Evolutionary conservation across 2,329 filamentous ascomycete genomes (phyloP), one percentile per base, ranked within the genome.

Genomic region (Xylariaceae sp.): DNA sequence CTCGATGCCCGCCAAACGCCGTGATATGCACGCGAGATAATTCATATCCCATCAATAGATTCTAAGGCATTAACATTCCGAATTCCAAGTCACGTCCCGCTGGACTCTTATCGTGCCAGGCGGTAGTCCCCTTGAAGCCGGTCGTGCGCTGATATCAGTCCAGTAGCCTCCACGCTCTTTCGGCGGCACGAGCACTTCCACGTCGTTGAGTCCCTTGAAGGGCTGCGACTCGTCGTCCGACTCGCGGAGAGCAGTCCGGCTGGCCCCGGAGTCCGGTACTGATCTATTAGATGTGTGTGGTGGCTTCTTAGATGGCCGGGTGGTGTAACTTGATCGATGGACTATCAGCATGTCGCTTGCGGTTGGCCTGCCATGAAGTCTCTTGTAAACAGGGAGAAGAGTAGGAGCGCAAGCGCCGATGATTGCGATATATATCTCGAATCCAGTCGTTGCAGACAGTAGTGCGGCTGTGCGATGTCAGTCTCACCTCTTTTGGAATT

Each of bases 201-300:
- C 19, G n/a, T 58, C 57, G 13, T 56, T 51, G 4, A 58, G n/a
- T 32, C 50, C 26, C 10, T 60, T 60, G 22, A 58, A 54, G 5
- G 51, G 51, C 19, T 56, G 47, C n/a, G 58, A 53, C 19, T 60
- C 57, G 32, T 60, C 57, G 5, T 60, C 57, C 5, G 55, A 57
- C 16, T 55, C 49, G 34, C 54, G 55, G 42, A 53, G 50, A 1
- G 42, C 47, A 19, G 45, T 54, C 16, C 54, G 43, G 29, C 51
- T 55, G 32, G 51, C 42, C 12, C 45, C 47, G 10, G 48, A 34
- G 2, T 52, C 49, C 1, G 30, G 21, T 10, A 32, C 49, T 2
- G 44, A 16, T 9, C 29, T 40, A 12, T 37, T 34, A 34, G 47
- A 48, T 9, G 48, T 46, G 19, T 48, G 47, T 29, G 51, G 16